Base-by-base conservation (phyloP, 495 filamentous ascomycete genomes). In the Tuber melanosporum region DNA sequence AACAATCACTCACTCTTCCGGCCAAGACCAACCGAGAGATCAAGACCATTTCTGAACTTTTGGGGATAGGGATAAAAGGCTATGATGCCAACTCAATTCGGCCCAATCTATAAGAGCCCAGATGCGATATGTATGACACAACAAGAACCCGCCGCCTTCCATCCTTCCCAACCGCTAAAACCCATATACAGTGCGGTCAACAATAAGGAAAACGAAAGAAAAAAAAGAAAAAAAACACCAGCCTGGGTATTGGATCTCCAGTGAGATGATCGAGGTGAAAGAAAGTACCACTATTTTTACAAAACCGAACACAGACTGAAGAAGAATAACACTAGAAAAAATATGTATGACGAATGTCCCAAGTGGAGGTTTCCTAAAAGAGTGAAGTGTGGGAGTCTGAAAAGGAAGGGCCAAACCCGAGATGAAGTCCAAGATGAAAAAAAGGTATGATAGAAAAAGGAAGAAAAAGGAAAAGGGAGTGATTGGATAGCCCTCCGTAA, bases 311-410 rank as follows among this genome's bases (percentile, higher is more conserved):
- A 32, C 32, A 42, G 78, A 75, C 22, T 46, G 36, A 73, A 69
- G 73, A 80, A 75, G 62, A 71, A 72, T 62, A 66, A 43, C 32
- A 69, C 43, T 62, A 70, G 44, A 73, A 80, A 71, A 76, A 43
- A 32, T 19, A 76, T 43, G 47, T 71, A 66, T 39, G 70, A 45
- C 20, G 41, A 47, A 47, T 43, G 71, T 8, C 36, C 41, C 46
- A 47, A 45, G n/a, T 43, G 32, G 46, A 36, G 46, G 14, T 42
- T 17, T 19, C 42, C 26, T 7, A 22, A 70, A 74, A 77, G 71
- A 72, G 52, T 43, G 46, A 74, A 62, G 32, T 41, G 73, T 49
- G 46, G 62, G 44, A 72, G 39, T 71, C 26, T 17, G 66, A 42
- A 70, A 39, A 52, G 57, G 26, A 70, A 73, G 39, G 20, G 49